Percentiles rank a stretch among this genome's conserved stretches.
Conservation (phyloP, 2,329 filamentous ascomycete species). For the Phyllosticta citrichinensis region DNA sequence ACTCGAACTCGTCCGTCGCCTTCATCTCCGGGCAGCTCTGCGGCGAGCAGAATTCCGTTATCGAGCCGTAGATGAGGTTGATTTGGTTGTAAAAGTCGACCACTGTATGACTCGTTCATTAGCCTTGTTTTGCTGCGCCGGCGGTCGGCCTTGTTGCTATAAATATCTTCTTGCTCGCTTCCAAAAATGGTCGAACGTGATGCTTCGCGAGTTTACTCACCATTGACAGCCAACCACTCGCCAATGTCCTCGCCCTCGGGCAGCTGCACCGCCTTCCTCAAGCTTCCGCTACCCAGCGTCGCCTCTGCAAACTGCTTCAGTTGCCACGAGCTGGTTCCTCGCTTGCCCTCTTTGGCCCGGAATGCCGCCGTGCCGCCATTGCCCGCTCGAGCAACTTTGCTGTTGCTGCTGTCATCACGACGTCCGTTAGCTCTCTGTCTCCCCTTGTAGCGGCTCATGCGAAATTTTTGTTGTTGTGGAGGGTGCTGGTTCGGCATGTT, state of each 20-base stretch:
- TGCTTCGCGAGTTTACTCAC: constrained; percentile 42
- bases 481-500: background rate
- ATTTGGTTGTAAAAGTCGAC: constrained; percentile 99
- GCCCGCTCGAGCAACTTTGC: constrained; percentile 2
- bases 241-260: constrained; percentile 96
- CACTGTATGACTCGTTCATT: constrained; percentile 47
- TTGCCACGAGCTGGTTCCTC: constrained; percentile 85
- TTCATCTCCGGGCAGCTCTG: constrained; percentile 99
- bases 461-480: background rate
- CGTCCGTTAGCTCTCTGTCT: background rate
- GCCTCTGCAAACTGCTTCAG: constrained; percentile 97
- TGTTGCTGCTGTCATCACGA: constrained; percentile 7
- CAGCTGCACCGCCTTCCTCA: constrained; percentile 92
- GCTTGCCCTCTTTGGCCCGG: constrained; percentile 73
- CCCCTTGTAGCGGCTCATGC: background rate
- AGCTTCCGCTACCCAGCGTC: constrained; percentile 84
- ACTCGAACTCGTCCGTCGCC: constrained; percentile 99
- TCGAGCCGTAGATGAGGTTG: constrained; percentile 95
- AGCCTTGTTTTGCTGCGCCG: background rate
- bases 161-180: constrained; percentile 14
- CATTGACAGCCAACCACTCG: constrained; percentile 96
- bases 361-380: constrained; percentile 58
- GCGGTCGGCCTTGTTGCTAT: constrained; percentile 12
- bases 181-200: background rate
- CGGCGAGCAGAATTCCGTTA: constrained; percentile 97